These are phyloP conservation scores for Nannizziopsis barbatae DNA, from an alignment of 2,329 filamentous ascomycete species.

Conservation along the genomic window DNA sequence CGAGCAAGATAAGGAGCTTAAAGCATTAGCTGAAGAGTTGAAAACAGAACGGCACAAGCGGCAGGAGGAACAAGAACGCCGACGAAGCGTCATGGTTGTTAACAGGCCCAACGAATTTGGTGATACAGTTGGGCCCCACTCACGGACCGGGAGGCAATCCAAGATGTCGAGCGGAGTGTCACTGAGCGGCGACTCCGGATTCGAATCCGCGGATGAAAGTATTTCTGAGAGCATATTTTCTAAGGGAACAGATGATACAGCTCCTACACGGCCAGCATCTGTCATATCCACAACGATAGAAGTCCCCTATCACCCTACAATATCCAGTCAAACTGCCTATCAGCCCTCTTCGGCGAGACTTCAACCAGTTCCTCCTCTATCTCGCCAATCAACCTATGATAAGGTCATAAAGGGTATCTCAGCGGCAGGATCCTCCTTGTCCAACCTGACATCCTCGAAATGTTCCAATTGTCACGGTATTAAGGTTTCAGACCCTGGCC, in stretches of 20 bases:
- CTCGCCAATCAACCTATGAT: slow-evolving; percentile 31
- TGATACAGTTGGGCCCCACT: background rate
- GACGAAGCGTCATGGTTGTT: slow-evolving; percentile 25
- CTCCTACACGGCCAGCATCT: slow-evolving; percentile 28
- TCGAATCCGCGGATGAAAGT: slow-evolving; percentile 48
- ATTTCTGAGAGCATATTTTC: slow-evolving; percentile 41
- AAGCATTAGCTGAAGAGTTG: slow-evolving; percentile 40
- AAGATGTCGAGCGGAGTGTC: slow-evolving; percentile 28
- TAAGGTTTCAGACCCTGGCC: slow-evolving; percentile 42
- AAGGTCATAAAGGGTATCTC: slow-evolving; percentile 35
- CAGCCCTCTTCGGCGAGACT: slow-evolving; percentile 21
- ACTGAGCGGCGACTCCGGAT: slow-evolving; percentile 45
- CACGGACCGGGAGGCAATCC: slow-evolving; percentile 13
- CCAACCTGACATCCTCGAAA: slow-evolving; percentile 22
- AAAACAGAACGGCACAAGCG: slow-evolving; percentile 35
- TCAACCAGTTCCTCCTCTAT: slow-evolving; percentile 16
- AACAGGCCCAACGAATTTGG: slow-evolving; percentile 13
- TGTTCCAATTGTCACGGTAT: slow-evolving; percentile 35
- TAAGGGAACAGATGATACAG: slow-evolving; percentile 25
- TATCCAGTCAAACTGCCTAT: slow-evolving; percentile 20
- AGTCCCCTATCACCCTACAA: background rate
- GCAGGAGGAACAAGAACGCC: slow-evolving; percentile 31
- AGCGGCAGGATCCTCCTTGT: slow-evolving; percentile 26
- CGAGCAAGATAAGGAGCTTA: slow-evolving; percentile 48
- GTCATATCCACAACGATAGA: slow-evolving; percentile 24